phyloP scores from a whole-genome alignment of 306 rosid genomes.

The Rubus parviflorus region DNA sequence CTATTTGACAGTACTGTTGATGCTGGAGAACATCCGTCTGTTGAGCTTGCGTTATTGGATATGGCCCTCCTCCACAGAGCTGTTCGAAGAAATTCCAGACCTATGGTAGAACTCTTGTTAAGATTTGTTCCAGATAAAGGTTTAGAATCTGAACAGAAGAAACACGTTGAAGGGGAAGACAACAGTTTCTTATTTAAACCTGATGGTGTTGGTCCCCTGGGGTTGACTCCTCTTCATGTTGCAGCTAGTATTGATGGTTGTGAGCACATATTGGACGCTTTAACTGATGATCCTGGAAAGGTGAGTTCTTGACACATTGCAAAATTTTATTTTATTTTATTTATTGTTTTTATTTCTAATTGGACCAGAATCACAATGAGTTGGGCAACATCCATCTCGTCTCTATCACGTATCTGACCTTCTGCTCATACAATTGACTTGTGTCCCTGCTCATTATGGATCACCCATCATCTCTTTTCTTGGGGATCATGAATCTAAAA shows the following conservation, averaged over 20 bases:
- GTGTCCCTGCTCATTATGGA: not conserved
- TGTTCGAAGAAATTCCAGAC: constrained; percentile 65
- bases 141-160: constrained; percentile 41
- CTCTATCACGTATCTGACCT: not conserved
- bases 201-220: constrained; percentile 61
- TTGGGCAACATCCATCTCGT: not conserved
- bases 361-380: not conserved
- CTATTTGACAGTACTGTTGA: constrained; percentile 67
- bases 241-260: constrained; percentile 69
- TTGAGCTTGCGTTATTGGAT: constrained; percentile 58
- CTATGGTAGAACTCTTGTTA: constrained; percentile 71
- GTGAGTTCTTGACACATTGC: constrained; percentile 34
- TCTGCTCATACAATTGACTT: not conserved
- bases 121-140: constrained; percentile 47
- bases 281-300: constrained; percentile 86
- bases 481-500: not conserved
- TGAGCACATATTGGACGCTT: constrained; percentile 74
- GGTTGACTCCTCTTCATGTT: constrained; percentile 85
- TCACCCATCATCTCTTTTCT: not conserved
- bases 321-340: not conserved
- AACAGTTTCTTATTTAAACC: constrained; percentile 67
- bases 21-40: constrained; percentile 52
- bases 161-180: constrained; percentile 29
- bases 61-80: constrained; percentile 84
- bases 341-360: not conserved